Conservation (phyloP, 768 basidiomycete genomes). For the Suillus discolor region DNA sequence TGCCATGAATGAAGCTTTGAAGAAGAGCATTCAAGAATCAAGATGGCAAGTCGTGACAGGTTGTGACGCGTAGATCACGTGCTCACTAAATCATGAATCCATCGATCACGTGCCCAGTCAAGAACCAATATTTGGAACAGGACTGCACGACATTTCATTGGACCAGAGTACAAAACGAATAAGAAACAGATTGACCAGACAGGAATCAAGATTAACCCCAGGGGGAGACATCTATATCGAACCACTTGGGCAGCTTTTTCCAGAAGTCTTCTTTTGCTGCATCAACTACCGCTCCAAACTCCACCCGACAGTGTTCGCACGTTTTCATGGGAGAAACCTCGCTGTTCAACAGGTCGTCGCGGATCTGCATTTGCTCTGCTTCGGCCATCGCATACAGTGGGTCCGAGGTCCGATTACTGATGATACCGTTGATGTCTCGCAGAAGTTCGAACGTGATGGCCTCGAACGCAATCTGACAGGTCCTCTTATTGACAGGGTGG, state of each 20-base stretch:
- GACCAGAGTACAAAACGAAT: not conserved
- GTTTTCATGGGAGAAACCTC: constrained; percentile 50
- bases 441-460: constrained; percentile 74
- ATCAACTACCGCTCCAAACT: constrained; percentile 63
- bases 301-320: constrained; percentile 65
- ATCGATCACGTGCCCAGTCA: not conserved
- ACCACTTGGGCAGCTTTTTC: constrained; percentile 66
- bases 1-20: not conserved
- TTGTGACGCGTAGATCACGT: constrained; percentile 5
- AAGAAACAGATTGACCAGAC: not conserved
- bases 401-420: constrained; percentile 66
- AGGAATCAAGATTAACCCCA: constrained; percentile 32
- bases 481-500: constrained; percentile 46
- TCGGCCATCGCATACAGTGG: constrained; percentile 73
- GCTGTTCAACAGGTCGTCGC: constrained; percentile 47
- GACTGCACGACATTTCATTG: not conserved
- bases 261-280: constrained; percentile 65
- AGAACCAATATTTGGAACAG: not conserved
- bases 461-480: constrained; percentile 74
- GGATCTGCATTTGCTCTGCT: constrained; percentile 65
- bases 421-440: constrained; percentile 70
- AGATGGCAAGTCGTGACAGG: not conserved
- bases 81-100: too few species aligned
- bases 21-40: not conserved
- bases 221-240: constrained; percentile 50